Percentiles rank a stretch among this genome's conserved stretches.
These are phyloP conservation scores for Aspergillus fumigatiaffinis DNA, from an alignment of 2,329 filamentous ascomycete species.

Conservation along the genomic window DNA sequence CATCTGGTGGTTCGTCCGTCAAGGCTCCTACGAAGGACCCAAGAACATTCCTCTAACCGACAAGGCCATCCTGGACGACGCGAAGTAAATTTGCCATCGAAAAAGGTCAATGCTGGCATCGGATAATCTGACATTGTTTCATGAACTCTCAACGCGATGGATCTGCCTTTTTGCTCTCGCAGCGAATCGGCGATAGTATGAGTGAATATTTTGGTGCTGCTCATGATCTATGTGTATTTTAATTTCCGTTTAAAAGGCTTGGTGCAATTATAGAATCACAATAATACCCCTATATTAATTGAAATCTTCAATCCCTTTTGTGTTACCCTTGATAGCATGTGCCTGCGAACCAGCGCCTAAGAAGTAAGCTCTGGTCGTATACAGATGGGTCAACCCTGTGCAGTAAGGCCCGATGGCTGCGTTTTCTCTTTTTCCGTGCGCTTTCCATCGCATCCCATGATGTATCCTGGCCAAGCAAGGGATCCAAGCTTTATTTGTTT, in stretches of 20 bases:
- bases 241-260: neutral
- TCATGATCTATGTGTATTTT: neutral
- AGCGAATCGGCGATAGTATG: neutral
- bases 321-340: neutral
- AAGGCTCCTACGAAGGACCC: constrained; percentile 33
- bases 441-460: no score
- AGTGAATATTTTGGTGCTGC: neutral
- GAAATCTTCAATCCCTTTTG: neutral
- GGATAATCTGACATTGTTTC: neutral
- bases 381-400: no score
- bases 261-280: neutral
- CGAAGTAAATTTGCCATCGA: constrained; percentile 14
- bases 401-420: no score
- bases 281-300: neutral
- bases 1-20: constrained; percentile 42
- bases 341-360: neutral
- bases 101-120: neutral
- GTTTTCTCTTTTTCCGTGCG: no score
- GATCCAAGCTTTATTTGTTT: no score
- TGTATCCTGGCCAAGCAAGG: no score
- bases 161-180: neutral
- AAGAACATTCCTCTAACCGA: constrained; percentile 34
- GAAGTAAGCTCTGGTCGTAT: neutral
- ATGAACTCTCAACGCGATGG: neutral
- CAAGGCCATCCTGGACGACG: constrained; percentile 29